Evolutionary conservation across 805 yeast species (phyloP), one percentile per base, ranked within the genome.

Genomic region (Pichia insulana): DNA sequence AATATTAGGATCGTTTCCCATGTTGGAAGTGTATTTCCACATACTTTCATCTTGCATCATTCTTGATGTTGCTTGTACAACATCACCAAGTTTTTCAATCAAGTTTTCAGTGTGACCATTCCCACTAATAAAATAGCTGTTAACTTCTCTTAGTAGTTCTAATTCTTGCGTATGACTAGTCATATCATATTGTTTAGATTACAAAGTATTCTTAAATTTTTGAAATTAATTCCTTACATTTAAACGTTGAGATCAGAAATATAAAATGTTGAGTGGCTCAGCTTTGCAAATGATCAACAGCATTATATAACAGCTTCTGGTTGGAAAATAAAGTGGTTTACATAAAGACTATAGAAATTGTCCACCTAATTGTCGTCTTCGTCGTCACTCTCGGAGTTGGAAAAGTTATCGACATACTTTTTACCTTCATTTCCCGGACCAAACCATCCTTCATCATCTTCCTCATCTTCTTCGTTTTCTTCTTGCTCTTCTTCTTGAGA

Each of bases 331-430:
- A n/a, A n/a, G n/a, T n/a, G n/a, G n/a, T n/a, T n/a, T n/a, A n/a
- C n/a, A n/a, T n/a, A n/a, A n/a, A n/a, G n/a, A n/a, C n/a, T n/a
- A n/a, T n/a, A n/a, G n/a, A n/a, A n/a, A n/a, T 25, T 13, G 8
- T 30, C 18, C 15, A 16, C 28, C 3, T 55, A 63, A 9, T 57
- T 59, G 16, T 57, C 68, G 36, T 57, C 61, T 16, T 55, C 63
- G 31, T 53, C 55, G 36, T 59, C 61, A 40, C 59, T 58, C 20
- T 63, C 71, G 31, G 64, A 70, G 20, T 65, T 72, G 11, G 52
- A 57, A 34, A 58, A 60, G 13, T 50, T 52, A 26, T 62, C 68
- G 7, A 50, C 59, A 15, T 60, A 40, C 19, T 49, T 55, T 33
- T 56, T 52, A 19, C 49, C 58, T 11, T 52, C 56, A 25, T 59